Conservation (phyloP, 805 yeast genomes). For the Clavispora vitiphila region DNA sequence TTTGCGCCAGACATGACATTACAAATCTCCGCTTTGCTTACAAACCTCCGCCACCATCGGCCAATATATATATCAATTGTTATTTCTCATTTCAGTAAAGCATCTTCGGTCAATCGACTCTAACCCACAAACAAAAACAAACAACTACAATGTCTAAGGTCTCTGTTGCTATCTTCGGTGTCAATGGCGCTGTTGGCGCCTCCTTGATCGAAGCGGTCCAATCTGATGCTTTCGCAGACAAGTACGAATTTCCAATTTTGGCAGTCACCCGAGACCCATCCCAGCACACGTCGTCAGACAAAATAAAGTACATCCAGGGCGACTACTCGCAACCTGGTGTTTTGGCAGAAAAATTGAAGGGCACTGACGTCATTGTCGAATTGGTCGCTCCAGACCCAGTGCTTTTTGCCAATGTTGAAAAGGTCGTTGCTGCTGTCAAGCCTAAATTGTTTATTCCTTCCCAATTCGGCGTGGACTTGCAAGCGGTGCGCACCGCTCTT, state of each 20-base stretch:
- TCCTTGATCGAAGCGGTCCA: conserved; percentile 43
- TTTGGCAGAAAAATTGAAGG: conserved; percentile 32
- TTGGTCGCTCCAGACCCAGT: conserved; percentile 31
- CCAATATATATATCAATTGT: not conserved
- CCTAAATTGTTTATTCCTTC: conserved; percentile 55
- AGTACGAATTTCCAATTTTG: conserved; percentile 44
- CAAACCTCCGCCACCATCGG: too few relatives aligned
- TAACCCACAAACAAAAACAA: not conserved
- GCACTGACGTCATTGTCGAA: conserved; percentile 49
- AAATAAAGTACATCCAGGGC: conserved; percentile 36
- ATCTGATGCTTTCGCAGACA: conserved; percentile 36
- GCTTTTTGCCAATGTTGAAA: conserved; percentile 31
- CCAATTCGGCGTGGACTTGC: conserved; percentile 51
- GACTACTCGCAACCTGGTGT: conserved; percentile 22
- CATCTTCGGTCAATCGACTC: not conserved
- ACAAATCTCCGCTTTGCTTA: not conserved
- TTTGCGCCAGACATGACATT: too few relatives aligned
- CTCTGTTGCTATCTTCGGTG: conserved; percentile 49
- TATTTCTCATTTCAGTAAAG: too few relatives aligned
- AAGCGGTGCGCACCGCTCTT: conserved; percentile 15
- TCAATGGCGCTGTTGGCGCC: conserved; percentile 48
- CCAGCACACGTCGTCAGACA: conserved; percentile 26
- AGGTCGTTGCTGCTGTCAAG: conserved; percentile 33
- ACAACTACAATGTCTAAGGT: conserved; percentile 13
- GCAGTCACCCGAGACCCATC: conserved; percentile 45